These are phyloP conservation scores for Funneliformis geosporum DNA, from an alignment of 192 early-diverging fungal species.

Conservation along the genomic window DNA sequence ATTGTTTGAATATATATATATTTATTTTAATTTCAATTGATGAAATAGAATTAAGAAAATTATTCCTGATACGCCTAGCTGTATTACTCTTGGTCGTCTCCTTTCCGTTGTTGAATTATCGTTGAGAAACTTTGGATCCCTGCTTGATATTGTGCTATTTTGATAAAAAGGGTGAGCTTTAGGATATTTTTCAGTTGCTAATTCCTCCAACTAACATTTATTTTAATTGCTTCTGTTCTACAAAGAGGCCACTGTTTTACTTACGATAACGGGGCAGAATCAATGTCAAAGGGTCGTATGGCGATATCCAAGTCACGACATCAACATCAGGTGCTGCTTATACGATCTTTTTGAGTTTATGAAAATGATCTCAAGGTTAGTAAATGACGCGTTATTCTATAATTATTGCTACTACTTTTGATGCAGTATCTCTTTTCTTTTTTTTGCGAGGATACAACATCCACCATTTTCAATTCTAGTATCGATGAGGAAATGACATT, in stretches of 20 bases:
- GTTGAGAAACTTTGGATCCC: neutral
- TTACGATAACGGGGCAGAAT: slow-evolving; percentile 25
- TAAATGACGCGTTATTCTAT: no score
- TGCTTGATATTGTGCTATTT: neutral
- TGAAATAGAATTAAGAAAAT: no score
- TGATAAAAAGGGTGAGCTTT: slow-evolving; percentile 25
- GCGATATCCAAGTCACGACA: slow-evolving; percentile 20
- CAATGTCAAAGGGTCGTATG: slow-evolving; percentile 23
- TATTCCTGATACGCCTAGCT: no score
- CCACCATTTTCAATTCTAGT: no score
- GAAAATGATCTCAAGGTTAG: slow-evolving; percentile 10
- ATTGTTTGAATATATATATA: no score
- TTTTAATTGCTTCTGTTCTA: neutral
- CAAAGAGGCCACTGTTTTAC: slow-evolving; percentile 12
- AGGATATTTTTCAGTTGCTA: slow-evolving; percentile 20
- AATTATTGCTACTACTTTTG: no score
- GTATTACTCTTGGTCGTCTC: slow-evolving; percentile 20
- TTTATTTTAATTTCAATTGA: no score
- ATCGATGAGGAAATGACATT: neutral
- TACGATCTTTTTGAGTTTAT: neutral
- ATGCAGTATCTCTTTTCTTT: no score
- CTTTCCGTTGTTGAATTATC: neutral
- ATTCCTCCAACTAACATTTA: slow-evolving; percentile 26
- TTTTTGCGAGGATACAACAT: no score
- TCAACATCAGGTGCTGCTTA: slow-evolving; percentile 13